phyloP scores from a whole-genome alignment of 352 stramenopile species.

The Phytophthora meadii region DNA sequence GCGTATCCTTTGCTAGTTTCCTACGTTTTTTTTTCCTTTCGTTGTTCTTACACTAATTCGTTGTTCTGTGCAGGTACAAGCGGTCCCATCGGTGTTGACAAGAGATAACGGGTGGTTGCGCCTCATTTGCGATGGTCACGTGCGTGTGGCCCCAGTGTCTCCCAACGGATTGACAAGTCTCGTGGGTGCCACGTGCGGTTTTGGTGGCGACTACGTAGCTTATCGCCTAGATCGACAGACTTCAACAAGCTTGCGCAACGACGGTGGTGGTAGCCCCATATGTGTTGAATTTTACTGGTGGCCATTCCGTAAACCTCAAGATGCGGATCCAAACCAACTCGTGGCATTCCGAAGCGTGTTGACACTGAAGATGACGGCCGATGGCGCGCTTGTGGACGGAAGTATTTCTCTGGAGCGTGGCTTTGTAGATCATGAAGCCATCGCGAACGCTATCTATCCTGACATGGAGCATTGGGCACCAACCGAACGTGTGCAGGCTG shows the following conservation, averaged over 20 bases:
- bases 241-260: too few relatives aligned
- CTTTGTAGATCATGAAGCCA: slow-evolving; percentile 7
- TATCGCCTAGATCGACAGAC: slow-evolving; percentile 15
- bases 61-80: slow-evolving; percentile 33
- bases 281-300: slow-evolving; percentile 38
- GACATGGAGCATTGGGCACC: slow-evolving; percentile 34
- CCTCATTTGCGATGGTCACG: slow-evolving; percentile 43
- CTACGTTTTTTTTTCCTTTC: neutral
- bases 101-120: slow-evolving; percentile 36
- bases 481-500: slow-evolving; percentile 24
- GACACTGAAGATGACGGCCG: slow-evolving; percentile 16
- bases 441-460: slow-evolving; percentile 7
- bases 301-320: neutral
- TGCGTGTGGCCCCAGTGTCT: slow-evolving; percentile 27
- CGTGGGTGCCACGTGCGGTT: slow-evolving; percentile 20
- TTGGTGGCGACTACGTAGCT: slow-evolving; percentile 37
- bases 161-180: slow-evolving; percentile 36
- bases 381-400: slow-evolving; percentile 18
- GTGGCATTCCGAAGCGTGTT: slow-evolving; percentile 19
- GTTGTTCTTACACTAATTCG: neutral
- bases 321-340: neutral
- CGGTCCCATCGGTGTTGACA: slow-evolving; percentile 29
- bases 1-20: slow-evolving; percentile 23
- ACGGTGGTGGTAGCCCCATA: slow-evolving; percentile 10
- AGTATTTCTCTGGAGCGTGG: slow-evolving; percentile 30